Evolutionary conservation across 345 rosid genomes (phyloP), one percentile per base, ranked within the genome.

Genomic region (Rhodamnia rubescens): DNA sequence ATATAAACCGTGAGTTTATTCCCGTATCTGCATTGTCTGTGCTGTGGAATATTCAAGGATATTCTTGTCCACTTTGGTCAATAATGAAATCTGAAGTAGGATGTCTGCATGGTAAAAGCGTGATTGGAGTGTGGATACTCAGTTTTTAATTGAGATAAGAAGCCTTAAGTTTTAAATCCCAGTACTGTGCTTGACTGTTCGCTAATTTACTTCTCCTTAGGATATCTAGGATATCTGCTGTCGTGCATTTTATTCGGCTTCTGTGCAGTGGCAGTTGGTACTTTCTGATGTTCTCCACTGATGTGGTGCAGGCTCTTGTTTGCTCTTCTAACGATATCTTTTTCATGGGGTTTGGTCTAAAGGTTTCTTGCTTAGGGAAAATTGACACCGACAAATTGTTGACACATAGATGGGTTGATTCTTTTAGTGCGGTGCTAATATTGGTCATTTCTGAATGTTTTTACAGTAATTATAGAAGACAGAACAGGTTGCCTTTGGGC

Each of bases 1-100:
- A 93, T 84, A 90, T 87, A 86, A 90, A 84, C 82, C 93, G 99
- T 94, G 90, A 92, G 99, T 96, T 56, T 80, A 86, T 83, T 64
- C 24, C 47, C 42, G 20, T 36, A 36, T 51, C 40, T 84, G 32
- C 78, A 58, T 82, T 82, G 26, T 82, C 57, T 51, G 59, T 52
- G 40, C 29, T 44, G 54, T 51, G 26, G 40, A 27, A 24, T 56
- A 15, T 54, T 32, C 18, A 13, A 51, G 57, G 36, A 82, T 40
- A 15, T 15, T 82, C n/a, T 15, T 82, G 42, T 27, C 42, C 16
- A 29, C 47, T 82, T 54, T 16, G 58, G 54, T 54, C 36, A 42
- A 82, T n/a, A 82, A 27, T 26, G 84, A 27, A 51, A 52, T 82
- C 84, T 53, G 84, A 40, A 51, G n/a, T 54, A 53, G 58, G 57